phyloP scores from a whole-genome alignment of 2,329 filamentous ascomycete genomes.

The Fusarium graminum region DNA sequence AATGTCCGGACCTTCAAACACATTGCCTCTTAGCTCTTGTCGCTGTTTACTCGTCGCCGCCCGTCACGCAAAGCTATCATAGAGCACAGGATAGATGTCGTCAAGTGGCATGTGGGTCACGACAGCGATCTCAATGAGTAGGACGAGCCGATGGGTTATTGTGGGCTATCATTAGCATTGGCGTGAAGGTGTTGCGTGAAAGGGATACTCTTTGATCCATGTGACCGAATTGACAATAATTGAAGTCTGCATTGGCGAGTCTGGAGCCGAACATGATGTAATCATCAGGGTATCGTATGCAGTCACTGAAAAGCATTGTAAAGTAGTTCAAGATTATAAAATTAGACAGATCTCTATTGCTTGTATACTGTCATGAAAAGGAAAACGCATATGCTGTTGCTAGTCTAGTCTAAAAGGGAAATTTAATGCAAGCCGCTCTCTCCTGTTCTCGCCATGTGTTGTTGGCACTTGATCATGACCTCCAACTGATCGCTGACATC shows the following conservation, averaged over 20 bases:
- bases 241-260: neutral
- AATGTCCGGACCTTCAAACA: no score
- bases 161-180: neutral
- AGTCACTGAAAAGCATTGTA: neutral
- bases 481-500: constrained; percentile 73
- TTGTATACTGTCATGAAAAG: constrained; percentile 19
- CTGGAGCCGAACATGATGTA: neutral
- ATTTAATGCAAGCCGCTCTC: constrained; percentile 56
- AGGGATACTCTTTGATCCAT: neutral
- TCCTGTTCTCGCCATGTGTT: constrained; percentile 63
- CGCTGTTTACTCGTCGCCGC: neutral
- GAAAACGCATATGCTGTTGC: constrained; percentile 12
- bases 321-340: constrained; percentile 1
- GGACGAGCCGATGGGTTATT: accelerated
- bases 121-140: constrained; percentile 3
- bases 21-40: no score
- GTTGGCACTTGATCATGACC: constrained; percentile 69
- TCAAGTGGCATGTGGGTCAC: constrained; percentile 7
- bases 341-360: constrained; percentile 16
- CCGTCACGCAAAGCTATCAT: constrained; percentile 10
- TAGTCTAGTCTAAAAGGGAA: constrained; percentile 16
- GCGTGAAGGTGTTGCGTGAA: neutral
- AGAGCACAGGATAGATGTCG: neutral
- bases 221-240: neutral
- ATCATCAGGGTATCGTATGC: neutral